Base-by-base conservation (phyloP, 345 rosid genomes). In the Citrus hindsii region DNA sequence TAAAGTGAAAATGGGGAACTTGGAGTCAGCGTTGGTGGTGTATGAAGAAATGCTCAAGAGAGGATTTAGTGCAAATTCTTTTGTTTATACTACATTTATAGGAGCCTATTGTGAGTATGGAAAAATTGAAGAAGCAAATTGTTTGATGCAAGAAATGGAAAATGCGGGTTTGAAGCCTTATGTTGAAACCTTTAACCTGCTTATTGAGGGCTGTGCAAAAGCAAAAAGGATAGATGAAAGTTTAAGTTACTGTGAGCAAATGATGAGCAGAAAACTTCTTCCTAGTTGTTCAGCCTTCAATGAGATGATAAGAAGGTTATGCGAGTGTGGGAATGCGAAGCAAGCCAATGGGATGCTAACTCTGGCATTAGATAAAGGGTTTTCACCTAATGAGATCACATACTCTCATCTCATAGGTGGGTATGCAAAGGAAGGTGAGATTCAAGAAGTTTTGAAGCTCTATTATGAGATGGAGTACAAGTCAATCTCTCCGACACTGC, bases 1-100 rank as follows among this genome's bases (percentile, higher is more conserved):
- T 3, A 85, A 87, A 48, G 60, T 80, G 3, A 86, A 83, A 68
- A 76, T 83, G 56, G 87, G 88, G 9, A 86, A 90, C 74, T 70
- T 91, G 76, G 88, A 81, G 10, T 79, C 82, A 0, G 97, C 95
- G 35, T 42, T 84, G 67, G 71, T 88, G 9, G 82, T 91, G 78
- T 85, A 80, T 14, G 93, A 87, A 58, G 92, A 90, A 87, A 92
- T 93, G 98, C 83, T 90, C 69, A 80, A 80, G 24, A 88, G 98
- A 84, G 94, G 94, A 59, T 93, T 90, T 70, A 33, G 35, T 32
- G 78, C 86, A 5, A 95, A 93, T 69, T 77, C 88, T 13, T 93
- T 92, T 74, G 87, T 91, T 24, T 80, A 80, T 77, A 90, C 97
- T 3, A 78, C 86, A 19, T 88, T 93, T 25, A 67, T 95, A 8